Percentiles rank a stretch among this genome's conserved stretches.
phyloP scores from a whole-genome alignment of 768 basidiomycete species.

The Leccinum olivaceopallidum region DNA sequence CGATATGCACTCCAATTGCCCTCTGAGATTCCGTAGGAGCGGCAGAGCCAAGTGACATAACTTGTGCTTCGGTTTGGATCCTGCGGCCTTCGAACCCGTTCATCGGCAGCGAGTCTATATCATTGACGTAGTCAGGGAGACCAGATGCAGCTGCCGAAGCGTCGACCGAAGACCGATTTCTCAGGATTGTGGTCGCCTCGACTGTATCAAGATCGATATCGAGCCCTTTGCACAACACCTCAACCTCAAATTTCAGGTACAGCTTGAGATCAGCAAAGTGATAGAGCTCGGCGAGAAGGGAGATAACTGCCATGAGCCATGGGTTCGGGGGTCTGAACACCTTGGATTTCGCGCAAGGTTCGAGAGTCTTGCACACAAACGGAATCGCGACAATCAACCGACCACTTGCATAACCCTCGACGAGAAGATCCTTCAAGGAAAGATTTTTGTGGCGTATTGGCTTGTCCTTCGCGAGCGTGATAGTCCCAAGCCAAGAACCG shows the following conservation, averaged over 20 bases:
- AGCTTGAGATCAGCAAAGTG: slow-evolving; percentile 95
- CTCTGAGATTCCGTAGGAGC: slow-evolving; percentile 66
- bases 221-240: slow-evolving; percentile 91
- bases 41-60: slow-evolving; percentile 59
- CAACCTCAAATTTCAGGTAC: slow-evolving; percentile 98
- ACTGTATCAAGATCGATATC: slow-evolving; percentile 84
- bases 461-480: slow-evolving; percentile 89
- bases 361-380: slow-evolving; percentile 96
- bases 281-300: slow-evolving; percentile 92
- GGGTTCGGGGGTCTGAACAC: slow-evolving; percentile 98
- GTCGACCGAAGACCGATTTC: slow-evolving; percentile 70
- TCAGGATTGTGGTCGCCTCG: slow-evolving; percentile 80
- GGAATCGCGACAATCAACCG: slow-evolving; percentile 93
- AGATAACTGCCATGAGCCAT: slow-evolving; percentile 96
- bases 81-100: slow-evolving; percentile 62
- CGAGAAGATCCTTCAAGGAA: slow-evolving; percentile 95
- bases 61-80: slow-evolving; percentile 54
- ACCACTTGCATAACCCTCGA: slow-evolving; percentile 93
- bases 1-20: slow-evolving; percentile 74
- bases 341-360: slow-evolving; percentile 84
- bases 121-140: slow-evolving; percentile 76
- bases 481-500: slow-evolving; percentile 90
- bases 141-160: slow-evolving; percentile 49
- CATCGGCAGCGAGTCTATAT: slow-evolving; percentile 79
- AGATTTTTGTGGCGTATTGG: slow-evolving; percentile 93